Percentiles rank a stretch among this genome's conserved stretches.
Evolutionary conservation across 495 filamentous ascomycete genomes (phyloP).

Genomic region (Mycothermus thermophilus): DNA sequence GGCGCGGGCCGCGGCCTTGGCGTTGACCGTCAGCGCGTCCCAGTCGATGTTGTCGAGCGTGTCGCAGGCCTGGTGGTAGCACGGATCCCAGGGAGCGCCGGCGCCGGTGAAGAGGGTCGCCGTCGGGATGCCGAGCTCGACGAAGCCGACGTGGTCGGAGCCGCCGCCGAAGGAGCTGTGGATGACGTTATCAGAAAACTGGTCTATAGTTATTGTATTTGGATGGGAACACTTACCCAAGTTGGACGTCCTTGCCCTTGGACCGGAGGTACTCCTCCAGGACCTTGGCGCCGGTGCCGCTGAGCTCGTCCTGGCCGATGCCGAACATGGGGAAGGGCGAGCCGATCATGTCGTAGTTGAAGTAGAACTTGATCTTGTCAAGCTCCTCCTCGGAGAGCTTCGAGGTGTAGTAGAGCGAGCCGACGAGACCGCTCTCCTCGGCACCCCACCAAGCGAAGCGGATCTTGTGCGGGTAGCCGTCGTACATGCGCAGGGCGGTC

Average conservation of each 20-base stretch:
- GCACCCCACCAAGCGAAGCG: conserved; percentile 60
- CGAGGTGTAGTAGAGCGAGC: conserved; percentile 45
- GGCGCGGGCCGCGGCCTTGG: conserved; percentile 43
- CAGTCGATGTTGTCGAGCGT: conserved; percentile 44
- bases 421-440: conserved; percentile 51
- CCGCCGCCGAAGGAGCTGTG: conserved; percentile 40
- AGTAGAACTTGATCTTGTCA: conserved; percentile 48
- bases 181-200: conserved; percentile 5
- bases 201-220: too few relatives aligned
- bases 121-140: conserved; percentile 43
- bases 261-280: conserved; percentile 18
- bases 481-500: conserved; percentile 45
- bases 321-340: conserved; percentile 52
- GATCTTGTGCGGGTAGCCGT: conserved; percentile 44
- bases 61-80: conserved; percentile 51
- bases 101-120: conserved; percentile 55
- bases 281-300: conserved; percentile 21
- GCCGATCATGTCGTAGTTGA: conserved; percentile 73
- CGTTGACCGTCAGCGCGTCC: conserved; percentile 44
- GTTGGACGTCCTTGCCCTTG: conserved; percentile 17
- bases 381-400: conserved; percentile 23
- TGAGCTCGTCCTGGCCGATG: conserved; percentile 33
- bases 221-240: conserved; percentile 7
- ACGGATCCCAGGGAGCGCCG: conserved; percentile 42
- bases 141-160: conserved; percentile 55